These are phyloP conservation scores for Trichomonas tenax DNA, from an alignment of 208 protist species.

Conservation along the genomic window DNA sequence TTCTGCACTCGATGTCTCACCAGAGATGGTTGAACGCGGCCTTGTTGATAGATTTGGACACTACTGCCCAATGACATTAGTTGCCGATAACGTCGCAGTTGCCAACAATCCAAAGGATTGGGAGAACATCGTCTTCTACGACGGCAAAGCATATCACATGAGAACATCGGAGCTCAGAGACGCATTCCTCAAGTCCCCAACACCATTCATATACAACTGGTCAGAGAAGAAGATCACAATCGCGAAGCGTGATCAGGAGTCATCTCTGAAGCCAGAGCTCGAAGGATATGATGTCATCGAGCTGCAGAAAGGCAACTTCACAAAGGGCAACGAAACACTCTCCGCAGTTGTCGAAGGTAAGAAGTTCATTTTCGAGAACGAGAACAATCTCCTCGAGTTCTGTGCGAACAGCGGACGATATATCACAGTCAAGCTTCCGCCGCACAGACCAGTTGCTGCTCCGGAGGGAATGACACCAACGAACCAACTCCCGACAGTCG, in stretches of 20 bases:
- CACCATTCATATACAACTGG: background rate
- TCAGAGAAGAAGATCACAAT: background rate
- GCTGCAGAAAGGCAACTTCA: background rate
- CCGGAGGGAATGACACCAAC: background rate
- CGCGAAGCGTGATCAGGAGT: background rate
- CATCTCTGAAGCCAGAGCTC: background rate
- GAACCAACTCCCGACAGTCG: background rate
- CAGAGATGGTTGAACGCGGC: background rate
- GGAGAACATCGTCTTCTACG: conserved; percentile 3
- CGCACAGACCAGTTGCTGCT: background rate
- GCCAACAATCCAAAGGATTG: background rate
- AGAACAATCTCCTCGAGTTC: background rate
- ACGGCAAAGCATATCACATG: background rate
- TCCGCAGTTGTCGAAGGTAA: background rate
- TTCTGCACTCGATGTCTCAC: background rate
- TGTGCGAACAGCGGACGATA: background rate
- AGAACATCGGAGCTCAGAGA: background rate
- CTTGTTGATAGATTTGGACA: background rate
- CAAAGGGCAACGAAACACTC: background rate
- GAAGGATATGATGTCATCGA: conserved; percentile 13
- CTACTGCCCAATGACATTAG: background rate
- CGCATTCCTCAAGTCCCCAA: background rate
- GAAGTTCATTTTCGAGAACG: background rate
- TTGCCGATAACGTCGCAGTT: background rate
- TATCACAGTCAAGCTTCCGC: background rate